phyloP scores from a whole-genome alignment of 768 basidiomycete species.

The Steccherinum ochraceum region DNA sequence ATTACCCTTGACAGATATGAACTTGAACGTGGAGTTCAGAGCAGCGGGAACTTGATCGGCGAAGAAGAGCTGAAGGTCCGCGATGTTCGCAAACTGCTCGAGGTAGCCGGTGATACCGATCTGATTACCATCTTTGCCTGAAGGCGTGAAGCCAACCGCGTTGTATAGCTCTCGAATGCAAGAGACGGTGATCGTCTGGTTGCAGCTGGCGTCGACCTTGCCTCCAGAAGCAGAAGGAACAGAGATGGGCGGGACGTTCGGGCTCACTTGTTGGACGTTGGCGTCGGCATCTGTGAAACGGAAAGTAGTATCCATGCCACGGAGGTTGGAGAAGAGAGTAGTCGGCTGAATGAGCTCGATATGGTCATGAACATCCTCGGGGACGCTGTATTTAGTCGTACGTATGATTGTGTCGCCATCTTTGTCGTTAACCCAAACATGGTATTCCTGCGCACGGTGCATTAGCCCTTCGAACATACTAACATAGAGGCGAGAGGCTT shows the following conservation, averaged over 20 bases:
- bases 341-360: slow-evolving; percentile 69
- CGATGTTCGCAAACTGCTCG: slow-evolving; percentile 24
- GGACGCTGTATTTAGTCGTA: slow-evolving; percentile 66
- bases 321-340: slow-evolving; percentile 53
- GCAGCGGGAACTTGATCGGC: slow-evolving; percentile 25
- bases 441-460: slow-evolving; percentile 41
- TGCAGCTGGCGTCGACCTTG: slow-evolving; percentile 26
- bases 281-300: slow-evolving; percentile 10
- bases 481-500: slow-evolving; percentile 13
- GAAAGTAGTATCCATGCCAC: slow-evolving; percentile 35
- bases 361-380: slow-evolving; percentile 49
- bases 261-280: neutral
- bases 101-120: slow-evolving; percentile 32
- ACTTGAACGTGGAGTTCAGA: slow-evolving; percentile 39
- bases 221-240: slow-evolving; percentile 22
- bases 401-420: slow-evolving; percentile 53
- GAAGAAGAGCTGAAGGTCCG: slow-evolving; percentile 28
- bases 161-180: slow-evolving; percentile 31
- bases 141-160: slow-evolving; percentile 20
- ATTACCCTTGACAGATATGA: slow-evolving; percentile 50
- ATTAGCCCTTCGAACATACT: neutral
- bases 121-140: slow-evolving; percentile 19
- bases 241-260: slow-evolving; percentile 21
- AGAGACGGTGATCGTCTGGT: slow-evolving; percentile 23
- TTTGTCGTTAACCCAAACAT: slow-evolving; percentile 49